Evolutionary conservation across 1,139 yeast species (phyloP), one percentile per base, ranked within the genome.

Genomic region (Meyerozyma elateridarum): DNA sequence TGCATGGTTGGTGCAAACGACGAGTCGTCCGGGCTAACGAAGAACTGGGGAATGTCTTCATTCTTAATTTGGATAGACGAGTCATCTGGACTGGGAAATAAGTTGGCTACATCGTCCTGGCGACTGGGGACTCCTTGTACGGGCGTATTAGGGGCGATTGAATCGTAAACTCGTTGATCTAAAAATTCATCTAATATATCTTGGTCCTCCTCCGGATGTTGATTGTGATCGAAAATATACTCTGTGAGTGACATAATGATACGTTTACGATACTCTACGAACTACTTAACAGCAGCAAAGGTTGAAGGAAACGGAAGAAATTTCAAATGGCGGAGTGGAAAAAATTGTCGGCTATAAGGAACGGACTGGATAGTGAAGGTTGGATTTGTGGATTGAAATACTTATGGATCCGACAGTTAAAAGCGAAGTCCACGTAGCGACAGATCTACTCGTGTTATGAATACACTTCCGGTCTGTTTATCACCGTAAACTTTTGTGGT

Each of bases 111-210:
- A 18, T 24, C 27, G 34, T 49, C 55, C 21, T 34, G 20, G 31
- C 48, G 46, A 33, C 37, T 35, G 20, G 33, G 36, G 15, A 30
- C 37, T 15, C 31, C 33, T 7, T 36, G 24, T 11, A 39, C 49
- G 3, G 61, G 61, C 3, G 60, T 51, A 34, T 47, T 54, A 14
- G 50, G 45, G 8, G 56, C 57, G 30, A 59, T 40, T 13, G 61
- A 53, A 19, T 71, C 78, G 40, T 72, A 74, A 2, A 74, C 70
- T 35, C 80, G 55, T 44, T 71, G 74, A 49, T 76, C 82, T 33
- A 76, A 56, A 42, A 76, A 75, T 49, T 76, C 82, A 43, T 73
- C 79, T 32, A 76, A 49, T 24, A 67, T 62, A 38, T 67, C 72
- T 28, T 62, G 68, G 33, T 61, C 65, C 17, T 60, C 61, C 27